phyloP scores from a whole-genome alignment of 2,329 filamentous ascomycete genomes.

The Calonectria leucothoes region DNA sequence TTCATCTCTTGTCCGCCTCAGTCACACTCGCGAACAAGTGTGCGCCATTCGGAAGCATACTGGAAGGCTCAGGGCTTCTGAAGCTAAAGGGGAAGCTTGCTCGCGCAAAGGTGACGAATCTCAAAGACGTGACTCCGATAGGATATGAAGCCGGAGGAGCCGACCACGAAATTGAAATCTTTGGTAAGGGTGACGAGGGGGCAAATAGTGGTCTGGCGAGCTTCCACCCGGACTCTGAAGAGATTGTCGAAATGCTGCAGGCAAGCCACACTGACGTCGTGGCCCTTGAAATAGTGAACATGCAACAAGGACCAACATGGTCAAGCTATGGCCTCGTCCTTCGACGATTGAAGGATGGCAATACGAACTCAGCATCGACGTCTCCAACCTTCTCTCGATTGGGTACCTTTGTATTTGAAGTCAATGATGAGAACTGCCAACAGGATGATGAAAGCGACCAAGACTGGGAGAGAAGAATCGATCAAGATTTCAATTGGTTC shows the following conservation, averaged over 20 bases:
- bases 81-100: neutral
- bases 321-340: conserved; percentile 3
- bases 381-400: neutral
- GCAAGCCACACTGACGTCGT: neutral
- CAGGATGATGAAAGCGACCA: neutral
- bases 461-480: neutral
- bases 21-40: neutral
- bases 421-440: neutral
- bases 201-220: neutral
- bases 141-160: neutral
- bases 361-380: neutral
- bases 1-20: neutral
- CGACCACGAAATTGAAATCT: neutral
- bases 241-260: neutral
- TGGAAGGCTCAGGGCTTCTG: neutral
- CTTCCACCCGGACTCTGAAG: neutral
- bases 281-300: neutral
- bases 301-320: neutral
- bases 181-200: neutral
- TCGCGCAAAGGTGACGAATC: neutral
- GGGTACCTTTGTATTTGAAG: neutral
- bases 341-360: neutral
- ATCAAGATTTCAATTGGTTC: neutral
- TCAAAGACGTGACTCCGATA: neutral
- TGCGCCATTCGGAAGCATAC: neutral